Conservation (phyloP, 345 rosid species). For the Mercurialis annua region DNA sequence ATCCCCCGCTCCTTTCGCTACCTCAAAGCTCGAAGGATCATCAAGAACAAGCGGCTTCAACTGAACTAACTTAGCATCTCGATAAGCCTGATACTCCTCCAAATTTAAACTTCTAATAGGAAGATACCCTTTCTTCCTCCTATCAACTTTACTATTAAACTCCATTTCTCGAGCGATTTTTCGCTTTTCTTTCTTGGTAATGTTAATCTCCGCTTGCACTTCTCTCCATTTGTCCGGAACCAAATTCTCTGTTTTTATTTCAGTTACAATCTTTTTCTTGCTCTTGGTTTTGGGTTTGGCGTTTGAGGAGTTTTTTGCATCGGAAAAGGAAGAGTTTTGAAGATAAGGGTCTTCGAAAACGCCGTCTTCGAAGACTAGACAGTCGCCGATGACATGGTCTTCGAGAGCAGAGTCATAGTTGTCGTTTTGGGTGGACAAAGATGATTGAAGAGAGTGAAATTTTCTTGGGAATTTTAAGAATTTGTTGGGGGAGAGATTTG, state of each 20-base stretch:
- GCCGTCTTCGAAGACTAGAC: slow-evolving; percentile 88
- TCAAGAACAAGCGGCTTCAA: slow-evolving; percentile 64
- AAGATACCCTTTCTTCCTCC: slow-evolving; percentile 49
- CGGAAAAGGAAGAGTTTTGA: slow-evolving; percentile 17
- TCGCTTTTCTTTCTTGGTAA: slow-evolving; percentile 80
- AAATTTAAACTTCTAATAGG: slow-evolving; percentile 59
- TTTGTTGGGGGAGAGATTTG: slow-evolving; percentile 14
- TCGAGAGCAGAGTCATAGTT: slow-evolving; percentile 1
- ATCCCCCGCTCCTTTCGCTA: slow-evolving; percentile 1
- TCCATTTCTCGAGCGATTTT: slow-evolving; percentile 73
- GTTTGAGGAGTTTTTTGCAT: neutral
- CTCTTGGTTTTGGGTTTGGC: slow-evolving; percentile 25
- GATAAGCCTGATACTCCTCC: slow-evolving; percentile 55
- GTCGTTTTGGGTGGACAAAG: slow-evolving; percentile 26
- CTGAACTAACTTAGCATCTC: slow-evolving; percentile 61
- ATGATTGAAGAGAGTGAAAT: slow-evolving; percentile 34
- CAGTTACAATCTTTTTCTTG: slow-evolving; percentile 18
- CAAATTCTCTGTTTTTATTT: slow-evolving; percentile 52
- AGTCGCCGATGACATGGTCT: slow-evolving; percentile 68
- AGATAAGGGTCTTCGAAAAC: slow-evolving; percentile 74
- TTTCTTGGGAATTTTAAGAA: slow-evolving; percentile 25
- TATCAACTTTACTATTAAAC: slow-evolving; percentile 74
- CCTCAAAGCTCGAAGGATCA: slow-evolving; percentile 39
- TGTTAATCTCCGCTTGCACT: slow-evolving; percentile 71
- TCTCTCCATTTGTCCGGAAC: slow-evolving; percentile 87